These are phyloP conservation scores for Mycena citricolor DNA, from an alignment of 1,284 basidiomycete genomes.

Conservation along the genomic window DNA sequence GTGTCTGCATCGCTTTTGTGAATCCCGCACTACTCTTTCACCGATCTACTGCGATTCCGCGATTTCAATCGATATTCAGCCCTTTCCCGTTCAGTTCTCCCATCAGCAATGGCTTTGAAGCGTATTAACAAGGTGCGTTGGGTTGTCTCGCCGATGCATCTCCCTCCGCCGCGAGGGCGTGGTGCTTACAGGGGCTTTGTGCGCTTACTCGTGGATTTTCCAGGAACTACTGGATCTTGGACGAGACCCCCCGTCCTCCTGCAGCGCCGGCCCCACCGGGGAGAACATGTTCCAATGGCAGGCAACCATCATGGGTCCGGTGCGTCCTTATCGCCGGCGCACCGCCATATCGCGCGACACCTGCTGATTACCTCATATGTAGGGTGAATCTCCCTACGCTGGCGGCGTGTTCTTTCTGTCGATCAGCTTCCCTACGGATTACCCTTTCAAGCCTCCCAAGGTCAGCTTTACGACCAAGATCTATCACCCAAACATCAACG, in stretches of 20 bases:
- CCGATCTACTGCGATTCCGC: constrained; percentile 47
- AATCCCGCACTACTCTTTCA: constrained; percentile 19
- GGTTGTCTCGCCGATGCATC: constrained; percentile 11
- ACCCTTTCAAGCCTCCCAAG: constrained; percentile 99
- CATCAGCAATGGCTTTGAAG: constrained; percentile 82
- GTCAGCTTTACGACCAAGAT: constrained; percentile 99
- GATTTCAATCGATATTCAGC: constrained; percentile 37
- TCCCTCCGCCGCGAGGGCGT: constrained; percentile 21
- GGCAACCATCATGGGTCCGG: constrained; percentile 97
- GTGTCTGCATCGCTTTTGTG: constrained; percentile 24
- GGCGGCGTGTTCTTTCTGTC: constrained; percentile 97
- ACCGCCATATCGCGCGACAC: constrained; percentile 24
- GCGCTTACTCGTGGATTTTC: constrained; percentile 24
- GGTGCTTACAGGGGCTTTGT: not conserved
- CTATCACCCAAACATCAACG: constrained; percentile 97
- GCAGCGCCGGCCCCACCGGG: constrained; percentile 93
- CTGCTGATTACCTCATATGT: constrained; percentile 23
- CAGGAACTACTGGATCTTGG: constrained; percentile 98
- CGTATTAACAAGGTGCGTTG: constrained; percentile 96
- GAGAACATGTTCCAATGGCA: constrained; percentile 99
- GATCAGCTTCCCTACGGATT: constrained; percentile 92
- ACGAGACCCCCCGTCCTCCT: constrained; percentile 95
- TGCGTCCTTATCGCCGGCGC: constrained; percentile 43
- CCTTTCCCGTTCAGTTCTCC: constrained; percentile 30
- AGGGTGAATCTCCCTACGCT: constrained; percentile 94